Base-by-base conservation (phyloP, 2,329 filamentous ascomycete species). In the Penicillium griseofulvum region DNA sequence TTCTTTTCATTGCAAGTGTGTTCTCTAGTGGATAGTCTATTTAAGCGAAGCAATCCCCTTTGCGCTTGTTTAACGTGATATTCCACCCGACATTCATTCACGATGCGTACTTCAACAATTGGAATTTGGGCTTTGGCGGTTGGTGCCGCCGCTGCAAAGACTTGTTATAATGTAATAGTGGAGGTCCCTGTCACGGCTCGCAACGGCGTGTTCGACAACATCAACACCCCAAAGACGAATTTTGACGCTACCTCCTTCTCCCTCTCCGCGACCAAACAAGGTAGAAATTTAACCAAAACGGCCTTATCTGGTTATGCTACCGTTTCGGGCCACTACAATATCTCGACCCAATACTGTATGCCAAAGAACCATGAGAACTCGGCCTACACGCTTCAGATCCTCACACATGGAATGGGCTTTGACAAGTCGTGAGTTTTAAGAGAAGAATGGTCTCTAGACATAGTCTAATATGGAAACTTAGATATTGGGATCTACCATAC, bases 401-500 rank as follows among this genome's bases (percentile, higher is more conserved):
- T 74, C 17, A 75, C 71, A 9, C 73, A 75, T 55, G 73, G 74
- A 24, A 67, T 72, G 37, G 65, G 66, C 19, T 74, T 71, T 58
- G 71, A 74, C 52, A 66, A 65, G 41, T 54, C 49, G 59, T 65
- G 44, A 45, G 59, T 50, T n/a, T n/a, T 2, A n/a, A n/a, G 10
- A 26, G 19, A 11, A 1, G 12, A 11, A 8, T 17, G 19, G 2
- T 46, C 28, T 34, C 9, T n/a, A 1, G n/a, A 7, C 16, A 11
- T 7, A 16, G 2, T 7, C 33, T 49, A 17, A 48, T 16, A 8
- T 36, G 1, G 16, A 28, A 42, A 44, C 17, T 42, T 28, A 68
- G 70, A 45, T 75, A 75, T 57, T 74, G 71, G 68, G 71, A 74
- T 39, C 57, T 70, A 16, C 52, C 60, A n/a, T 64, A 55, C 50